Conservation (phyloP, 2,329 filamentous ascomycete genomes). For the Aspergillus sclerotialis region DNA sequence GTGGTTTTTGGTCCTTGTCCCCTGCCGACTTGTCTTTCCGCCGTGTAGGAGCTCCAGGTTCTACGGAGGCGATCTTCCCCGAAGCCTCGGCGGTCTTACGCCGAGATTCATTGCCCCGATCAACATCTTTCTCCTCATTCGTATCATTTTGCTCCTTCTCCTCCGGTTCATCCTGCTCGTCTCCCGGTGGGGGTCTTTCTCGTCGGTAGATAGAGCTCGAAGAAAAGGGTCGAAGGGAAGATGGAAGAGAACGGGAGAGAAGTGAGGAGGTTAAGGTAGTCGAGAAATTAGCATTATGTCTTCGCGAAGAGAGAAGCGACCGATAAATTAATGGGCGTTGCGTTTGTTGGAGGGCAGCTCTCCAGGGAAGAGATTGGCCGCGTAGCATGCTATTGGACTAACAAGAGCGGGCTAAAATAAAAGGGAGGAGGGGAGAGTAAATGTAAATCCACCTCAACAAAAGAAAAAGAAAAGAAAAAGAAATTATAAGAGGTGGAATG, state of each 20-base stretch:
- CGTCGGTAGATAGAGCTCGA: constrained; percentile 45
- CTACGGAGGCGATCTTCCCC: constrained; percentile 19
- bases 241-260: constrained; percentile 17
- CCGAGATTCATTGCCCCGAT: constrained; percentile 39
- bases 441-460: constrained; percentile 2
- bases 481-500: constrained; percentile 4
- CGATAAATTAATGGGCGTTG: constrained; percentile 33
- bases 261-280: constrained; percentile 19
- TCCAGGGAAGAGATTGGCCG: constrained; percentile 59
- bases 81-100: constrained; percentile 34
- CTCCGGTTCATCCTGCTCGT: constrained; percentile 24
- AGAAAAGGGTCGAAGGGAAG: constrained; percentile 35
- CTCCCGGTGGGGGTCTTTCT: constrained; percentile 47
- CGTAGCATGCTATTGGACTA: constrained; percentile 51
- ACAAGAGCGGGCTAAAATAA: constrained; percentile 4
- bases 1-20: constrained; percentile 30
- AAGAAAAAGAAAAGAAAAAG: not conserved
- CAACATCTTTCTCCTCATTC: constrained; percentile 30
- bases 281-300: constrained; percentile 23
- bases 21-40: constrained; percentile 32
- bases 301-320: constrained; percentile 23
- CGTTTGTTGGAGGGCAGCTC: constrained; percentile 50
- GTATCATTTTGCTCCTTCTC: constrained; percentile 20
- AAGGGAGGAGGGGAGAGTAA: constrained; percentile 2
- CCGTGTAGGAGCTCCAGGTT: constrained; percentile 27